Percentiles rank a stretch among this genome's conserved stretches.
These are phyloP conservation scores for Ophiostoma montium DNA, from an alignment of 2,329 filamentous ascomycete genomes.

Conservation along the genomic window DNA sequence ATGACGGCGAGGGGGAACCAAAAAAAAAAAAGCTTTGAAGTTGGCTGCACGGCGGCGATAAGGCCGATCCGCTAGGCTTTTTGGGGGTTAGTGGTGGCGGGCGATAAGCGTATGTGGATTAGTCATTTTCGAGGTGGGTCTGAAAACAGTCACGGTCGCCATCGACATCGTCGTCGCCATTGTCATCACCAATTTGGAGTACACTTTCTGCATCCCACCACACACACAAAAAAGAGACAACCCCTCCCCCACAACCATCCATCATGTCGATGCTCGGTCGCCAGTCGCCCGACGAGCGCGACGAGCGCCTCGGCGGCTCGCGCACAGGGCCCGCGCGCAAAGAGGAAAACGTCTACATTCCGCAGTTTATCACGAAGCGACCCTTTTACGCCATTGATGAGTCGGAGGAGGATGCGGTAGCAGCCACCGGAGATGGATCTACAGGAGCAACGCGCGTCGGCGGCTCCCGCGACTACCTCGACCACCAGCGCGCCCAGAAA, in stretches of 20 bases:
- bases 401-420: constrained; percentile 20
- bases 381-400: constrained; percentile 69
- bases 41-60: constrained; percentile 4
- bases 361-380: constrained; percentile 92
- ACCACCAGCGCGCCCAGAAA: constrained; percentile 68
- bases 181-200: not conserved
- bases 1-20: not conserved
- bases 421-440: not conserved
- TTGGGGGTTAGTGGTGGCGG: not conserved
- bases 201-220: no score
- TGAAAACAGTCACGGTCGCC: no score
- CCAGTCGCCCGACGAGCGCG: constrained; percentile 14
- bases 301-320: constrained; percentile 13
- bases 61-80: not conserved
- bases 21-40: constrained; percentile 4
- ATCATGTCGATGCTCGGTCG: constrained; percentile 14
- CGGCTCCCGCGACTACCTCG: constrained; percentile 54
- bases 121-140: not conserved
- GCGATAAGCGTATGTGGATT: not conserved
- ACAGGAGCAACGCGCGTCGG: no score
- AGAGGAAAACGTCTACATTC: constrained; percentile 97
- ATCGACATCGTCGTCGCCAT: not conserved
- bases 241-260: not conserved
- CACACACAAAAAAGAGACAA: not conserved
- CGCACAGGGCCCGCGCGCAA: constrained; percentile 30